Evolutionary conservation across 257 asterid genomes (phyloP), one percentile per base, ranked within the genome.

Genomic region (Fraxinus americana): DNA sequence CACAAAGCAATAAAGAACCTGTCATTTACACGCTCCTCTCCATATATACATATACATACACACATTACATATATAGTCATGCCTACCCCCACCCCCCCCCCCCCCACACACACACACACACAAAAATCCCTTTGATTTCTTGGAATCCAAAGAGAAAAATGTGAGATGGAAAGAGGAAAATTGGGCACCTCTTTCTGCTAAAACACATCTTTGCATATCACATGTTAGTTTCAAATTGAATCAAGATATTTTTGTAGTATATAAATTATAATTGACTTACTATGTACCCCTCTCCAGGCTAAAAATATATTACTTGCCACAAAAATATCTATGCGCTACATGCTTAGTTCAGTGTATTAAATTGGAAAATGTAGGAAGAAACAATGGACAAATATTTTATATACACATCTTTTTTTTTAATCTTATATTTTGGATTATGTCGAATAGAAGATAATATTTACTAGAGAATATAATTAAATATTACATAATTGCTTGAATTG

Each of bases 1-100:
- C 79, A 68, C 77, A 89, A 84, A 84, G 87, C 86, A 86, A 74
- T 87, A 81, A 79, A 83, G 75, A 81, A 76, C 65, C 65, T 61
- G 79, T 52, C 80, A 81, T 65, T 75, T 76, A 79, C 85, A 91
- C 97, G 97, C 98, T 92, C 98, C 97, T 76, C 88, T 79, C 92
- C 92, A 88, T 73, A 77, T 82, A 52, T 29, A 43, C 4, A 61
- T 8, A 67, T 7, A 43, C 12, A 77, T 30, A 75, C 17, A n/a
- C 29, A 57, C 32, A n/a, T 23, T 19, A 17, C 5, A 17, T 50
- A 1, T 61, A 25, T 61, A 25, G 2, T 21, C 59, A 63, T 50
- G 30, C 73, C 32, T 67, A 45, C 67, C 75, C 66, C 34, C 36
- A 1, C 34, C 27, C 39, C 34, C 67, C 57, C 29, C 17, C 73